A percentile compares a stretch with the other conserved stretches of the same genome.
Conservation (phyloP, 768 basidiomycete genomes). For the Amanita fuliginea region DNA sequence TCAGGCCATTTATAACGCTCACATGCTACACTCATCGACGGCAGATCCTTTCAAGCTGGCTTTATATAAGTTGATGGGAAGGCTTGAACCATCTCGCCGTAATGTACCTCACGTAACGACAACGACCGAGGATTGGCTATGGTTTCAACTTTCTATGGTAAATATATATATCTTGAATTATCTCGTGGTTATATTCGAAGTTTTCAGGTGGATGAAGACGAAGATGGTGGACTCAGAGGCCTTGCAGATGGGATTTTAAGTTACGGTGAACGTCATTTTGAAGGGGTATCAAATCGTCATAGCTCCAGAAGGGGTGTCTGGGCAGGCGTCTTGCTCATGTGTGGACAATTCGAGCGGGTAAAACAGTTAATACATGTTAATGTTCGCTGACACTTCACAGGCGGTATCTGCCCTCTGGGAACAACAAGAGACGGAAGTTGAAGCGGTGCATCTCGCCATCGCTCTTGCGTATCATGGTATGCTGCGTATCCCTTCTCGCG, state of each 20-base stretch:
- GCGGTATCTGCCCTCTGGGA: constrained; percentile 88
- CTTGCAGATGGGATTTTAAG: constrained; percentile 66
- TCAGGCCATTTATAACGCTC: constrained; percentile 70
- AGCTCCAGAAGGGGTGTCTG: constrained; percentile 56
- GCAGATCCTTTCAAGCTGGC: constrained; percentile 95
- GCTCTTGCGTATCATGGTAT: constrained; percentile 90
- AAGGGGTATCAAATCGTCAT: constrained; percentile 50
- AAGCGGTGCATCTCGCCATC: constrained; percentile 90
- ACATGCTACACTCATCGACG: constrained; percentile 80
- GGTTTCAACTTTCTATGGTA: constrained; percentile 91
- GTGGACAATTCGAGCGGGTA: constrained; percentile 91
- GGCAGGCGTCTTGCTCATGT: constrained; percentile 79
- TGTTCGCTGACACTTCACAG: constrained; percentile 25
- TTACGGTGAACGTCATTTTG: constrained; percentile 78
- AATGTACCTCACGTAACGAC: constrained; percentile 76
- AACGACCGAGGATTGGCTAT: constrained; percentile 97
- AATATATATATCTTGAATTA: constrained; percentile 6
- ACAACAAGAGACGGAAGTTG: constrained; percentile 76
- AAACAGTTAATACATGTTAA: constrained; percentile 12
- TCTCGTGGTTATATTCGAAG: not conserved
- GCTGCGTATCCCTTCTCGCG: constrained; percentile 68
- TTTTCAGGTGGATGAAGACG: constrained; percentile 66
- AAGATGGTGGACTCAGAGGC: constrained; percentile 62
- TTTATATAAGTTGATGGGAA: constrained; percentile 91
- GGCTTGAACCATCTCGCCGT: constrained; percentile 72